Conservation (phyloP, 2,329 filamentous ascomycete species). For the Neofusicoccum parvum region DNA sequence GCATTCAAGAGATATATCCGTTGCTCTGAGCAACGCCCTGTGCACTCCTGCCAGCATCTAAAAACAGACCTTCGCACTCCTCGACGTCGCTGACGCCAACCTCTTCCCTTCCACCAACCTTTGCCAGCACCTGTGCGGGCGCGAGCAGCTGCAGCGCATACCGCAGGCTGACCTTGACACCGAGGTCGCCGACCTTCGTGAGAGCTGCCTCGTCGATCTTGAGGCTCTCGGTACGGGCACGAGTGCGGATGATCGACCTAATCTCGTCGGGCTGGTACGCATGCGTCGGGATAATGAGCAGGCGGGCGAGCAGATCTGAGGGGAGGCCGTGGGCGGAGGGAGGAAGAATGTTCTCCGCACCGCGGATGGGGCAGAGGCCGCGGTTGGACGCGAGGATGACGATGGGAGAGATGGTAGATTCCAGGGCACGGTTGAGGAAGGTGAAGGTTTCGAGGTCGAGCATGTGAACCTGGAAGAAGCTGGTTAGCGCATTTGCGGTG, state of each 20-base stretch:
- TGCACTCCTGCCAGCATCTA: constrained; percentile 53
- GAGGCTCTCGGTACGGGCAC: constrained; percentile 79
- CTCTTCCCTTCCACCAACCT: constrained; percentile 59
- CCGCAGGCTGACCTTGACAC: constrained; percentile 83
- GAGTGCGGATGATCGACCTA: constrained; percentile 84
- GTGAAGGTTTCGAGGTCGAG: constrained; percentile 99
- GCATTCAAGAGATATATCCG: constrained; percentile 37
- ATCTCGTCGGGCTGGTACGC: constrained; percentile 89
- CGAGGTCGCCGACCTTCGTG: constrained; percentile 83
- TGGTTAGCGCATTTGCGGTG: constrained; percentile 21
- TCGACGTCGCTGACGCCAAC: constrained; percentile 59
- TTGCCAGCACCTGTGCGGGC: constrained; percentile 86
- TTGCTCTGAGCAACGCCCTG: constrained; percentile 31
- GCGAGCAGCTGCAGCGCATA: constrained; percentile 93
- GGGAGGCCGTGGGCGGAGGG: constrained; percentile 87
- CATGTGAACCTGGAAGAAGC: constrained; percentile 80
- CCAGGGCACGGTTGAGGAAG: constrained; percentile 96
- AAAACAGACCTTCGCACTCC: constrained; percentile 50
- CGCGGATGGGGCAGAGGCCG: constrained; percentile 86
- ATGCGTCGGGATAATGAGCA: constrained; percentile 94
- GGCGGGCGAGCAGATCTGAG: constrained; percentile 85
- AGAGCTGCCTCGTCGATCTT: constrained; percentile 79
- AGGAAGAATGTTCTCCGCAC: constrained; percentile 64
- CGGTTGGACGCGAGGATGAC: constrained; percentile 97
- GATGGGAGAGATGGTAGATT: constrained; percentile 91